Evolutionary conservation across 768 basidiomycete species (phyloP).

Genomic region (Mycena vitilis): DNA sequence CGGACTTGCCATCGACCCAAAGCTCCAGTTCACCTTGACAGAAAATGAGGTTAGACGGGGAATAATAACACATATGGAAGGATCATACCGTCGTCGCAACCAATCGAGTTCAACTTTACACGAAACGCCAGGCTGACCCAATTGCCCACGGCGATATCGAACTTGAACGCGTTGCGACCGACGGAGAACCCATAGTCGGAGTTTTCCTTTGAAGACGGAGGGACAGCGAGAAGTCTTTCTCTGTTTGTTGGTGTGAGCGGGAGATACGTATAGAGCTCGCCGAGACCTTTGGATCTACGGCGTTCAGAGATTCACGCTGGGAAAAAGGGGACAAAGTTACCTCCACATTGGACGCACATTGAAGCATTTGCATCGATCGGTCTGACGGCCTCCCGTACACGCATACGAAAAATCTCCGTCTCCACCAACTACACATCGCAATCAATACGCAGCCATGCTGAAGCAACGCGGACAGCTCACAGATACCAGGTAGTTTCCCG

Average conservation of each 20-base stretch:
- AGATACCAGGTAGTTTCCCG: slow-evolving; percentile 81
- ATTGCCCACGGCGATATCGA: slow-evolving; percentile 59
- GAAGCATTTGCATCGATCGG: slow-evolving; percentile 75
- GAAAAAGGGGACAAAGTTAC: slow-evolving; percentile 44
- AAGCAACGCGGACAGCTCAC: slow-evolving; percentile 51
- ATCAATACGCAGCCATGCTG: not conserved
- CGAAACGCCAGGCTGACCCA: slow-evolving; percentile 77
- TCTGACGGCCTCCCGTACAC: slow-evolving; percentile 76
- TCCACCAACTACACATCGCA: slow-evolving; percentile 59
- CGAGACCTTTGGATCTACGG: slow-evolving; percentile 59
- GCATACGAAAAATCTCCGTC: slow-evolving; percentile 68
- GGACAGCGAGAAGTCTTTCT: slow-evolving; percentile 56
- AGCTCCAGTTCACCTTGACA: slow-evolving; percentile 71
- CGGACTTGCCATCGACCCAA: slow-evolving; percentile 70
- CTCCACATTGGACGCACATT: slow-evolving; percentile 82
- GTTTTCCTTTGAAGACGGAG: slow-evolving; percentile 62
- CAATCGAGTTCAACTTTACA: slow-evolving; percentile 76
- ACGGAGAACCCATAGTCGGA: slow-evolving; percentile 74
- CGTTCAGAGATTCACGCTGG: not conserved
- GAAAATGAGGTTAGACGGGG: not conserved
- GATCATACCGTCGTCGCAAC: slow-evolving; percentile 63
- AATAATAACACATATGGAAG: not conserved
- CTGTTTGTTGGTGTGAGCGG: slow-evolving; percentile 63
- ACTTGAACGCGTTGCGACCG: slow-evolving; percentile 72
- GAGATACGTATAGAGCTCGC: slow-evolving; percentile 80